Evolutionary conservation across 495 filamentous ascomycete species (phyloP).

Genomic region (Melanomma pulvis-pyrius): DNA sequence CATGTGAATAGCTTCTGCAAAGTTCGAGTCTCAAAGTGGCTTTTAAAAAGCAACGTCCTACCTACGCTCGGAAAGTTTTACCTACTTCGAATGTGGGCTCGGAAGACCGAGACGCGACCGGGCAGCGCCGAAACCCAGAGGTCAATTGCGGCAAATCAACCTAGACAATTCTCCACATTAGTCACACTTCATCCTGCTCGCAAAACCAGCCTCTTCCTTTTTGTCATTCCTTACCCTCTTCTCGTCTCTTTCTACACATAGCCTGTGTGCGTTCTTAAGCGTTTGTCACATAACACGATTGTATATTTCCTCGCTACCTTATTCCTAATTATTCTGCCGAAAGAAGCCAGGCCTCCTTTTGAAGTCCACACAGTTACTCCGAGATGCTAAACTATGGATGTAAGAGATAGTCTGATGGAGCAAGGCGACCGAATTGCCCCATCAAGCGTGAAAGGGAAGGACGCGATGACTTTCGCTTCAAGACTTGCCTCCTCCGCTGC

Average conservation of each 20-base stretch:
- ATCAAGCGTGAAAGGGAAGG: constrained; percentile 5
- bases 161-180: background rate
- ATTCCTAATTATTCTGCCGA: background rate
- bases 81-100: too few relatives aligned
- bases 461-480: constrained; percentile 19
- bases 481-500: constrained; percentile 28
- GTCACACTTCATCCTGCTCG: background rate
- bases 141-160: constrained; percentile 1
- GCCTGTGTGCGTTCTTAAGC: background rate
- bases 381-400: constrained; percentile 8
- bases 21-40: background rate
- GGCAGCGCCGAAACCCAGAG: background rate
- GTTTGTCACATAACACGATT: background rate
- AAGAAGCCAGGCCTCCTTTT: background rate
- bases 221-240: background rate
- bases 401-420: background rate
- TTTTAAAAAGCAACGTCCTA: background rate
- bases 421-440: background rate
- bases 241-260: background rate
- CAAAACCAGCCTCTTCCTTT: background rate
- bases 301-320: background rate
- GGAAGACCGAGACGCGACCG: background rate
- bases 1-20: background rate
- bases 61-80: background rate
- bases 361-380: background rate